Evolutionary conservation across 495 filamentous ascomycete genomes (phyloP).

Genomic region (Tuber brumale): DNA sequence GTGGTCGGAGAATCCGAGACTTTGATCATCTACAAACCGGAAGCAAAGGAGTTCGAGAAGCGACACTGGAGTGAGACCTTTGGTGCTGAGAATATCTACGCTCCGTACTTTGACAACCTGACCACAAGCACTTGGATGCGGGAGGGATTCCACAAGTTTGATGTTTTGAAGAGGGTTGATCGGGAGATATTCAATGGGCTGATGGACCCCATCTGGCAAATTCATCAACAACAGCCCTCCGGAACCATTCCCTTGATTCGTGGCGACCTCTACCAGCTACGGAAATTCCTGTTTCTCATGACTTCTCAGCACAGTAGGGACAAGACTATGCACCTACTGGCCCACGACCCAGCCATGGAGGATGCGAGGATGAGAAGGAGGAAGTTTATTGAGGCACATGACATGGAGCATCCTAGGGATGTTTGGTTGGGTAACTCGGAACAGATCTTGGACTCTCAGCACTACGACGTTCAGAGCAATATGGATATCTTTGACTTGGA

Average conservation of each 20-base stretch:
- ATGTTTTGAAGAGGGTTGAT: constrained; percentile 37
- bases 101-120: constrained; percentile 40
- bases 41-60: constrained; percentile 36
- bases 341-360: constrained; percentile 36
- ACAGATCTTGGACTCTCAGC: constrained; percentile 29
- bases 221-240: constrained; percentile 34
- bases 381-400: constrained; percentile 37
- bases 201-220: constrained; percentile 41
- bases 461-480: constrained; percentile 34
- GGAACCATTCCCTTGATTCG: constrained; percentile 31
- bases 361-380: constrained; percentile 37
- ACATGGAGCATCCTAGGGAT: constrained; percentile 41
- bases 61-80: constrained; percentile 40
- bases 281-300: constrained; percentile 41
- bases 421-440: constrained; percentile 41
- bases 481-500: constrained; percentile 40
- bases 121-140: constrained; percentile 31
- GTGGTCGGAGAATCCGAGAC: constrained; percentile 38
- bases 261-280: constrained; percentile 38
- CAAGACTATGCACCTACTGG: constrained; percentile 39
- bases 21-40: constrained; percentile 39
- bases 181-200: constrained; percentile 39
- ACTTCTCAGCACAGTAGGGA: constrained; percentile 36
- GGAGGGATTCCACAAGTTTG: constrained; percentile 37
- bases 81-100: constrained; percentile 41